Evolutionary conservation across 352 stramenopile species (phyloP), one percentile per base, ranked within the genome.

Genomic region (Phytophthora boehmeriae): DNA sequence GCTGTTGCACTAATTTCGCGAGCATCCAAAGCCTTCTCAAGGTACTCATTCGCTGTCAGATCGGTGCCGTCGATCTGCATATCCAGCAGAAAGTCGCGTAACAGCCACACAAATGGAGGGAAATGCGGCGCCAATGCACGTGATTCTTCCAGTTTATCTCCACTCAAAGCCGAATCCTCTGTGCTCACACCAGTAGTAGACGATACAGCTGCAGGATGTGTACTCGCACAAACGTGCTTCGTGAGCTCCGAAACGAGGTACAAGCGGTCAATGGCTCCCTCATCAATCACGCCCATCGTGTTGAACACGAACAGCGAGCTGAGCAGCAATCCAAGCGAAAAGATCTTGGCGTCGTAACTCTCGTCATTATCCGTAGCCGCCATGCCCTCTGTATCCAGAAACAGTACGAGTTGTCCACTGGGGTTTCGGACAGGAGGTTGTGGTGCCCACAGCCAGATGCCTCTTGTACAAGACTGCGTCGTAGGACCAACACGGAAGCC

Each of bases 291-390:
- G 27, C 87, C 87, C 79, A 96, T 93, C 2, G 84, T 93, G 57
- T 96, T 96, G 57, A 93, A 92, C 23, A 96, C 83, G 44, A 96
- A 94, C 0, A 93, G 69, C 48, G 81, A 92, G 63, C 81, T 92
- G 2, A 95, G 70, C 27, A 95, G 69, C 43, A 95, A 41, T 13
- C 83, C 87, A 10, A 95, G 59, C 25, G 85, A 92, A 41, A 95
- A 95, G 44, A 95, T 94, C 67, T 95, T 92, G 63, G 87, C 85
- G 63, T 95, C 87, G 63, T 94, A 96, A 57, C 76, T 89, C 64
- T 94, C 87, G 54, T 96, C 87, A 53, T 94, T 93, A 43, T 94
- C 87, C 0, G 86, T 93, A 27, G 85, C 87, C 0, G 87, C 85
- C 61, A 96, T 90, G 11, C 87, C 87, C 53, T 96, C 85, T 0